Evolutionary conservation across 2,329 filamentous ascomycete genomes (phyloP), one percentile per base, ranked within the genome.

Genomic region (Cytospora piceae): DNA sequence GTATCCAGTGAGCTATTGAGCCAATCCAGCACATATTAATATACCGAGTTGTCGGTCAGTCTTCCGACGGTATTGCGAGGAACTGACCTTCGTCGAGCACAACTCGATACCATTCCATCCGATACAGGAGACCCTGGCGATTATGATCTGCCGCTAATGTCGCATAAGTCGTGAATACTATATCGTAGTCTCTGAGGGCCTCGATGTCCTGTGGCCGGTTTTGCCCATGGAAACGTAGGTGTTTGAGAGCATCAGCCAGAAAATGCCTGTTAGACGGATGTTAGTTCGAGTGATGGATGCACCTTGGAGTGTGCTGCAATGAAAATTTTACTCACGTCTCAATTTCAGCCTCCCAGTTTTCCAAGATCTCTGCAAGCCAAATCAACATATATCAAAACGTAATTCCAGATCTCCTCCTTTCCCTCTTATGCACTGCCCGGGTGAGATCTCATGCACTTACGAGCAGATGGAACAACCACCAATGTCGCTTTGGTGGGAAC

Each of bases 81-180:
- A 7, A 54, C 68, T 61, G 73, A 80, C 80, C 81, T 76, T 82
- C 82, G 32, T 82, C 77, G 0, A 83, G 74, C 0, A 82, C 75
- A 0, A 81, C 67, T 4, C 78, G 71, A 68, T 77, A 79, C 80
- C 80, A 83, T 0, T 69, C 68, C 7, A 81, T 71, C 4, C 73
- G 71, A 59, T 77, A 72, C 4, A 82, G 69, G 0, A 69, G 57
- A 22, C 22, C 24, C 15, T 32, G 8, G 37, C 68, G 68, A 24
- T 59, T 72, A 39, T 69, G 70, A 5, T 83, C 81, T 1, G 76
- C 69, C 6, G 77, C 72, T 0, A 83, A 70, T 0, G 80, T 84
- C 39, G 79, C 77, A 67, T 83, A 84, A 0, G 81, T 83, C 3
- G 82, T 82, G 0, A 83, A 65, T 27, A 83, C 77, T 15, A 83